Base-by-base conservation (phyloP, 2,329 filamentous ascomycete species). In the Neophaeococcomyces mojaviensis region DNA sequence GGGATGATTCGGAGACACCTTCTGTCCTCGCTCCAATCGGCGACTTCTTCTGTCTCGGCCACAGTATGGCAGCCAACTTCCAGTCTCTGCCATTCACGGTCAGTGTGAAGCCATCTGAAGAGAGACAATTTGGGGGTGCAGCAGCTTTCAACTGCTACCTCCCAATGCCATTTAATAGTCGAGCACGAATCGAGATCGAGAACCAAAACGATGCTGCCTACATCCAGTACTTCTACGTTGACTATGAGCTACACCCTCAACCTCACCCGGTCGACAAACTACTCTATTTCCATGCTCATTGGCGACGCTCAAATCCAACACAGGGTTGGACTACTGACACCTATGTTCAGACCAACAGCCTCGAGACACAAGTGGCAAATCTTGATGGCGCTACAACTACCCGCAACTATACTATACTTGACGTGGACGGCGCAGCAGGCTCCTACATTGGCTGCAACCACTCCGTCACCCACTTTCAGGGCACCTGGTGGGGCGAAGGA, bases 221-320 rank as follows among this genome's bases (percentile, higher is more conserved):
- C 46, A 49, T 64, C 44, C 61, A 64, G 40, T 64, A 63, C 46
- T 64, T 64, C 49, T 64, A 63, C 42, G 61, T 64, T 39, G 60
- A 64, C 54, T 64, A 64, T 46, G 61, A 63, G 46, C 54, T 64
- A 2, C 53, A 55, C 30, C 44, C 57, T 1, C 44, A 57, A 36
- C 57, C 58, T 3, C 47, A 58, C 19, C 57, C 56, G 19, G 51
- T 41, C 9, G 59, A 64, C 13, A 58, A n/a, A n/a, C n/a, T 61
- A 3, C 52, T 61, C n/a, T 64, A 55, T 52, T 63, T 64, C 47
- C 61, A 64, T 48, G 58, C 60, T 2, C 60, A 63, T 46, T 63
- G 61, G 61, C 58, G 57, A 2, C 59, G 61, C 7, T 50, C 58
- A 50, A 61, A 56, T 40, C 60, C 60, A 1, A 59, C 60, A 13